phyloP scores from a whole-genome alignment of 352 stramenopile species.

The Globisporangium solare region DNA sequence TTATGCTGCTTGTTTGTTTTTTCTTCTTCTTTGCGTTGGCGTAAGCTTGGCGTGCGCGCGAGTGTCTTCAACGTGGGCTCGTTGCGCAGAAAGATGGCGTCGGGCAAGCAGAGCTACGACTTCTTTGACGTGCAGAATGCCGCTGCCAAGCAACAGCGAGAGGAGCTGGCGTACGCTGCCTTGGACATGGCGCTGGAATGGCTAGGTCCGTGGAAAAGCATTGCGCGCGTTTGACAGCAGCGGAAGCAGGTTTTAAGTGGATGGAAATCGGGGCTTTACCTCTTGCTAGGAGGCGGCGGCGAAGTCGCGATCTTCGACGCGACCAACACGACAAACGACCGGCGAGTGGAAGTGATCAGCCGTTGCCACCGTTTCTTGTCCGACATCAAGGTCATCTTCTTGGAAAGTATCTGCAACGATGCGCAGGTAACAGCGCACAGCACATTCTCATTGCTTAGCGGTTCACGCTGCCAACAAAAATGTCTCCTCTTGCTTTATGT shows the following conservation, averaged over 20 bases:
- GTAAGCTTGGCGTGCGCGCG: conserved; percentile 33
- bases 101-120: conserved; percentile 42
- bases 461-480: too few species aligned
- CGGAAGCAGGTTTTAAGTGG: too few species aligned
- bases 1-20: not conserved
- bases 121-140: conserved; percentile 87
- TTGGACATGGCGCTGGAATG: conserved; percentile 34
- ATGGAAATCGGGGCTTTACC: too few species aligned
- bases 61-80: conserved; percentile 91
- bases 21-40: not conserved
- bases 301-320: conserved; percentile 77
- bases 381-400: conserved; percentile 58
- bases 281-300: conserved; percentile 21
- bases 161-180: conserved; percentile 59
- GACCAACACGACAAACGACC: conserved; percentile 62
- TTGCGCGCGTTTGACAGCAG: not conserved
- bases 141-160: conserved; percentile 48
- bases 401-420: conserved; percentile 85
- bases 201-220: conserved; percentile 20
- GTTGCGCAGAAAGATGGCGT: conserved; percentile 78
- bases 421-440: conserved; percentile 10
- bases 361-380: conserved; percentile 17
- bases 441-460: too few species aligned
- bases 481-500: not conserved
- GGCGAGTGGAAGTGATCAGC: conserved; percentile 21